phyloP scores from a whole-genome alignment of 2,329 filamentous ascomycete species.

The Dactylellina sp. region DNA sequence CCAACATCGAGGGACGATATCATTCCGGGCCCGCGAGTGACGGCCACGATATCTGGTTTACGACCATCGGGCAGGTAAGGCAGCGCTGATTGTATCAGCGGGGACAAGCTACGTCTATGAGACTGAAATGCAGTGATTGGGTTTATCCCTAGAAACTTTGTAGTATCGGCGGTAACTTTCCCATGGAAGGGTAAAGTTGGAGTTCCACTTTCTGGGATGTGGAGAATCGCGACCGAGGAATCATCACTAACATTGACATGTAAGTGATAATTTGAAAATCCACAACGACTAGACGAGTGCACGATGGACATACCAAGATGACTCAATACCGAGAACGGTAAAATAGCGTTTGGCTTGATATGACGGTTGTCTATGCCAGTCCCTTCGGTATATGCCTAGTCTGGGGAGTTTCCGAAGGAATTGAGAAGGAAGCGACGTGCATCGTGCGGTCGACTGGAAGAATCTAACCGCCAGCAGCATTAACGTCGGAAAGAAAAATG shows the following conservation, averaged over 20 bases:
- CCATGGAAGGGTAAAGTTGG: constrained; percentile 79
- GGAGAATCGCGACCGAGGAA: constrained; percentile 85
- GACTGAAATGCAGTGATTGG: constrained; percentile 79
- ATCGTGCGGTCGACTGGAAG: constrained; percentile 23
- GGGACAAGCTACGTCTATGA: constrained; percentile 78
- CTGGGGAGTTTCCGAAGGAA: constrained; percentile 3
- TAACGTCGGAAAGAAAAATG: background rate
- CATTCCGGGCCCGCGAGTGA: constrained; percentile 93
- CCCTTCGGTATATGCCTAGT: background rate
- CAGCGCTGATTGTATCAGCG: constrained; percentile 75
- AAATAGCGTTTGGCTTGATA: constrained; percentile 21
- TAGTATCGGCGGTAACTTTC: constrained; percentile 84
- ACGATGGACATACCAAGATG: constrained; percentile 68
- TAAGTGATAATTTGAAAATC: no score
- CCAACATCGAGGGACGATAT: constrained; percentile 80
- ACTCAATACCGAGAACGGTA: constrained; percentile 76
- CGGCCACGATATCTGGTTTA: constrained; percentile 83
- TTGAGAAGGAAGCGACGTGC: constrained; percentile 18
- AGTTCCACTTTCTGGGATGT: constrained; percentile 66
- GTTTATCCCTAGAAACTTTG: constrained; percentile 80
- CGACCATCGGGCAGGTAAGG: constrained; percentile 66
- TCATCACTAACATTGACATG: constrained; percentile 75
- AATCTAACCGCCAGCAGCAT: constrained; percentile 19
- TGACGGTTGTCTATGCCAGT: background rate
- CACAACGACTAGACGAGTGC: background rate